phyloP scores from a whole-genome alignment of 164 flowering plant genomes.

The Tetrastigma voinierianum region DNA sequence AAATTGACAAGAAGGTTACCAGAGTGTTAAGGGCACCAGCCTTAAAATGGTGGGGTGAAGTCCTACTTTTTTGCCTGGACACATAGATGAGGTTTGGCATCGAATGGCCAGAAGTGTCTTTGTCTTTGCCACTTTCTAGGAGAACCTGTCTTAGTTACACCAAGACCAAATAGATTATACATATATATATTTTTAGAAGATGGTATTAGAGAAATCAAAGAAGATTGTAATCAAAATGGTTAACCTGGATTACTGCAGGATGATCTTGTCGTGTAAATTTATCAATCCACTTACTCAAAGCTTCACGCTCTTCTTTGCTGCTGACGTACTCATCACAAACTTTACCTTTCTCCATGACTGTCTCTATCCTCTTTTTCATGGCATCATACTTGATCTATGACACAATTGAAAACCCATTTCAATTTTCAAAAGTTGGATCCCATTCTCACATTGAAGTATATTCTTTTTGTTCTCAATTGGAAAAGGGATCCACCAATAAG shows the following conservation, averaged over 20 bases:
- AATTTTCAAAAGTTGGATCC: background rate
- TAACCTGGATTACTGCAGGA: conserved; percentile 49
- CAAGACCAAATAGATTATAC: background rate
- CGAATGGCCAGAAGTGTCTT: conserved; percentile 37
- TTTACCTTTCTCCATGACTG: conserved; percentile 28
- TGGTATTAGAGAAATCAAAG: too few relatives aligned
- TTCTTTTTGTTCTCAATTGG: too few relatives aligned
- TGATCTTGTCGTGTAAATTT: conserved; percentile 40
- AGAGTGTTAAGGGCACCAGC: conserved; percentile 90
- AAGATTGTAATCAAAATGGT: background rate
- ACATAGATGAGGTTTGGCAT: conserved; percentile 80
- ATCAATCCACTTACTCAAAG: conserved; percentile 30
- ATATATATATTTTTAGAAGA: too few relatives aligned
- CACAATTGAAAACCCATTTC: background rate
- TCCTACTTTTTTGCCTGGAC: conserved; percentile 61
- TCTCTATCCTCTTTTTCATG: conserved; percentile 40
- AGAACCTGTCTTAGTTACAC: conserved; percentile 46
- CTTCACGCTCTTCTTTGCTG: conserved; percentile 14
- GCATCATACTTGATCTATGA: conserved; percentile 41
- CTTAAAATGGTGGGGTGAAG: conserved; percentile 63
- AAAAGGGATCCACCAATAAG: too few relatives aligned
- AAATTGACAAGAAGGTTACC: conserved; percentile 29
- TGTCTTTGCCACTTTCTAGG: conserved; percentile 41
- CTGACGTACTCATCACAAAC: conserved; percentile 27
- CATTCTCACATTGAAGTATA: too few relatives aligned